phyloP scores from a whole-genome alignment of 2,329 filamentous ascomycete genomes.

The Emydomyces testavorans region DNA sequence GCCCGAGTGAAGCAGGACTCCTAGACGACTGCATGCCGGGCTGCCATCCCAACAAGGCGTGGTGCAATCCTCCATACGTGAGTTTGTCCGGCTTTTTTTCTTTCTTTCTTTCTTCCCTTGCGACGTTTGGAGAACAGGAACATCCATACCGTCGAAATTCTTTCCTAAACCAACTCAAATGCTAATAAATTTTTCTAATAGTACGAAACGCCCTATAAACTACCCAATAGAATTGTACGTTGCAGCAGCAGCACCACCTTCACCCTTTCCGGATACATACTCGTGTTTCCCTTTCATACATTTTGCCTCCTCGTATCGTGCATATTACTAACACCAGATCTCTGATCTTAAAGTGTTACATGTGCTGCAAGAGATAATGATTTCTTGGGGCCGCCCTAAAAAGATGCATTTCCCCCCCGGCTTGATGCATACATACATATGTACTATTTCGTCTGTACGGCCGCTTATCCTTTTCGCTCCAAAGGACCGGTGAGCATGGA shows the following conservation, averaged over 20 bases:
- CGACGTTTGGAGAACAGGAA: too few relatives aligned
- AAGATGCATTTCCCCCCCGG: too few relatives aligned
- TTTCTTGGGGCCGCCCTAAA: too few relatives aligned
- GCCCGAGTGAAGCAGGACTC: background rate
- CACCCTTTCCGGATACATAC: background rate
- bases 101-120: too few relatives aligned
- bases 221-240: background rate
- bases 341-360: background rate
- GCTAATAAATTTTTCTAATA: background rate
- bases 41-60: background rate
- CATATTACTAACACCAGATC: background rate
- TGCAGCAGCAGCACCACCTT: too few relatives aligned
- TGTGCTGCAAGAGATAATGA: constrained; percentile 8
- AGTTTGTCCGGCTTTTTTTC: background rate
- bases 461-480: too few relatives aligned
- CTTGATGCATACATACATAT: too few relatives aligned
- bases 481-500: too few relatives aligned
- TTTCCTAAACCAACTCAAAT: too few relatives aligned
- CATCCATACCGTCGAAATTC: too few relatives aligned
- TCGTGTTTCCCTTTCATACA: background rate
- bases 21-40: constrained; percentile 1
- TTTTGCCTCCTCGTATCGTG: background rate
- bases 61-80: constrained; percentile 6
- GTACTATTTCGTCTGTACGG: too few relatives aligned
- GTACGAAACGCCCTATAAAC: background rate